These are phyloP conservation scores for Botryosphaeria dothidea DNA, from an alignment of 2,329 filamentous ascomycete genomes.

Conservation along the genomic window DNA sequence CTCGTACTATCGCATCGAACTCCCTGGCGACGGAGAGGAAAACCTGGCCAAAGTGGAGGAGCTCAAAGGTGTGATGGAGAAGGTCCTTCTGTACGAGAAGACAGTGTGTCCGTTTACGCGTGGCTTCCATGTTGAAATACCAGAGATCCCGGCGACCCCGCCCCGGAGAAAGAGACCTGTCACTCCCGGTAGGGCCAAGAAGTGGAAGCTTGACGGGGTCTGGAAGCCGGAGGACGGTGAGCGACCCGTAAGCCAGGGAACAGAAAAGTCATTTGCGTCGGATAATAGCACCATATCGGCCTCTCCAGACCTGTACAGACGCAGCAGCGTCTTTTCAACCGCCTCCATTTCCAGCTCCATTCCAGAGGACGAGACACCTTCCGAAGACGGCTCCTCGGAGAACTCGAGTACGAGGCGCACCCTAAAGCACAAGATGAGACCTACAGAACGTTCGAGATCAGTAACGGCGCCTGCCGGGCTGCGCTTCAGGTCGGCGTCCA, in stretches of 20 bases:
- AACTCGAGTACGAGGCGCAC: not conserved
- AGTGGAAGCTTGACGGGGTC: slow-evolving; percentile 49
- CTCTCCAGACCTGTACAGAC: slow-evolving; percentile 37
- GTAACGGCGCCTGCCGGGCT: slow-evolving; percentile 7
- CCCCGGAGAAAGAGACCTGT: slow-evolving; percentile 67
- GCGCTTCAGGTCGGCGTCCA: slow-evolving; percentile 1
- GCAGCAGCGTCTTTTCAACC: slow-evolving; percentile 26
- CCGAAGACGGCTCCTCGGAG: slow-evolving; percentile 1
- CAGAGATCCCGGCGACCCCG: slow-evolving; percentile 62
- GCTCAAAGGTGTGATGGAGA: slow-evolving; percentile 68
- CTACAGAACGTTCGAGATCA: not conserved
- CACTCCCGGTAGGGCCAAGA: slow-evolving; percentile 57
- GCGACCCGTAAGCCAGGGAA: slow-evolving; percentile 31
- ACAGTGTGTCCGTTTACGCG: slow-evolving; percentile 84
- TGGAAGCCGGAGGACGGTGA: slow-evolving; percentile 48
- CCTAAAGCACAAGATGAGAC: not conserved
- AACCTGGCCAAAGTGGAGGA: slow-evolving; percentile 65
- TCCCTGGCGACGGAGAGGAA: slow-evolving; percentile 66
- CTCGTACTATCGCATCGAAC: slow-evolving; percentile 87
- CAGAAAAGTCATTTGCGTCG: slow-evolving; percentile 27
- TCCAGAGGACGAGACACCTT: slow-evolving; percentile 26
- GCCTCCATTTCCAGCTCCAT: slow-evolving; percentile 32
- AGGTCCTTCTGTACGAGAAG: slow-evolving; percentile 81
- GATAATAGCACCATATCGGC: slow-evolving; percentile 27
- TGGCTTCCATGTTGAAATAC: slow-evolving; percentile 72